Evolutionary conservation across 768 basidiomycete genomes (phyloP).

Genomic region (Boletus subparvulus): DNA sequence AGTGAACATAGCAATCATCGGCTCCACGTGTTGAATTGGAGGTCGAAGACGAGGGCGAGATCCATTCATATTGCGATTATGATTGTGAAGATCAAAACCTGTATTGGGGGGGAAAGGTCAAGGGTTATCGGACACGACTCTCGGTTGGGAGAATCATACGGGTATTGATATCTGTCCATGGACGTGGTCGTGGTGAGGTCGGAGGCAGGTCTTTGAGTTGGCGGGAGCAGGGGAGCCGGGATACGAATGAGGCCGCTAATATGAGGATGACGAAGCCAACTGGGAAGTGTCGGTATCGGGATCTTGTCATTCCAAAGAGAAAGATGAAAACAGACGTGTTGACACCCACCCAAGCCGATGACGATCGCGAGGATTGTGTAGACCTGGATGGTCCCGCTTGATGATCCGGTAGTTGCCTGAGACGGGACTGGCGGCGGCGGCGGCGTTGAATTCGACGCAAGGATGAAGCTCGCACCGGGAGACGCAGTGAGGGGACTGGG

Average conservation of each 20-base stretch:
- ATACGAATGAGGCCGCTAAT: not conserved
- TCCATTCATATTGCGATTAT: not conserved
- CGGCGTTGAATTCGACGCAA: not conserved
- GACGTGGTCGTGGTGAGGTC: not conserved
- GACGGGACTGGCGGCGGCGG: not conserved
- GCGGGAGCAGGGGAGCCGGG: not conserved
- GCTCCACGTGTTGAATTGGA: slow-evolving; percentile 4
- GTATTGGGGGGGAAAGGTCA: not conserved
- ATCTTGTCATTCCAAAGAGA: not conserved
- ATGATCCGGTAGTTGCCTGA: not conserved
- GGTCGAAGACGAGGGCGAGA: not conserved
- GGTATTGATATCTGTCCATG: not conserved
- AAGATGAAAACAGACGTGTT: not conserved
- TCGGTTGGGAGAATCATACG: not conserved
- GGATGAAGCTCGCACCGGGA: not conserved
- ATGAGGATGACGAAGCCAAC: slow-evolving; percentile 17
- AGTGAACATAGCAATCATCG: not conserved
- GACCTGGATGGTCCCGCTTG: slow-evolving; percentile 3
- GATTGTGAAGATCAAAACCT: not conserved
- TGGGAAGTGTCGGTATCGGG: not conserved
- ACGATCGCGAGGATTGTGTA: slow-evolving; percentile 11
- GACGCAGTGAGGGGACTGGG: not conserved
- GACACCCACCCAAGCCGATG: slow-evolving; percentile 15
- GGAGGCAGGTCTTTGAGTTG: not conserved
- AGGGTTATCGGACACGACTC: not conserved